Conservation (phyloP, 345 rosid genomes). For the Capsella bursapastoris region DNA sequence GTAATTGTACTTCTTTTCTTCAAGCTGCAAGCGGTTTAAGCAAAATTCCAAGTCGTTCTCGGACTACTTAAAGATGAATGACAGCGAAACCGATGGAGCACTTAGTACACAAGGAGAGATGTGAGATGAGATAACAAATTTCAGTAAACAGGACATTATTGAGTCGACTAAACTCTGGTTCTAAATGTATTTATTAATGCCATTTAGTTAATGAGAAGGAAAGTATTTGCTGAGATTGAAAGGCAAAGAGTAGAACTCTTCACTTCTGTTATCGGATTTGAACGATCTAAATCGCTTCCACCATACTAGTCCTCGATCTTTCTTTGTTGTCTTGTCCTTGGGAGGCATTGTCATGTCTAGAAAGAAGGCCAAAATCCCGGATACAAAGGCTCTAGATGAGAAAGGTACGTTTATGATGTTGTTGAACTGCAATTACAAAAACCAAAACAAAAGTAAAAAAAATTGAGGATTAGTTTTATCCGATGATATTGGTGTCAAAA, state of each 20-base stretch:
- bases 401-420: conserved; percentile 86
- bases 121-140: conserved; percentile 5
- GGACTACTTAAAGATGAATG: not conserved
- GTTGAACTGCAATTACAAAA: conserved; percentile 63
- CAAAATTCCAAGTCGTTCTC: not conserved
- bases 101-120: conserved; percentile 13
- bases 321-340: conserved; percentile 63
- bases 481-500: not conserved
- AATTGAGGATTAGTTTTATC: not conserved
- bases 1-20: no score
- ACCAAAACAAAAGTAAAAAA: conserved; percentile 8
- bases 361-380: conserved; percentile 71
- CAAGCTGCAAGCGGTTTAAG: no score
- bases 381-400: conserved; percentile 80
- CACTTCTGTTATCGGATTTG: conserved; percentile 81
- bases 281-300: conserved; percentile 82
- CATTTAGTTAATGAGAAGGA: conserved; percentile 69
- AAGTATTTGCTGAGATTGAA: conserved; percentile 88
- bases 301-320: conserved; percentile 79
- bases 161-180: not conserved
- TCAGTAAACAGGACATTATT: not conserved
- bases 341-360: conserved; percentile 61
- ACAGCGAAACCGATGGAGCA: not conserved
- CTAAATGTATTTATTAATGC: not conserved
- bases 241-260: conserved; percentile 85